Base-by-base conservation (phyloP, 371 early-diverging fungal genomes). In the Quaeritorhiza haematococci region DNA sequence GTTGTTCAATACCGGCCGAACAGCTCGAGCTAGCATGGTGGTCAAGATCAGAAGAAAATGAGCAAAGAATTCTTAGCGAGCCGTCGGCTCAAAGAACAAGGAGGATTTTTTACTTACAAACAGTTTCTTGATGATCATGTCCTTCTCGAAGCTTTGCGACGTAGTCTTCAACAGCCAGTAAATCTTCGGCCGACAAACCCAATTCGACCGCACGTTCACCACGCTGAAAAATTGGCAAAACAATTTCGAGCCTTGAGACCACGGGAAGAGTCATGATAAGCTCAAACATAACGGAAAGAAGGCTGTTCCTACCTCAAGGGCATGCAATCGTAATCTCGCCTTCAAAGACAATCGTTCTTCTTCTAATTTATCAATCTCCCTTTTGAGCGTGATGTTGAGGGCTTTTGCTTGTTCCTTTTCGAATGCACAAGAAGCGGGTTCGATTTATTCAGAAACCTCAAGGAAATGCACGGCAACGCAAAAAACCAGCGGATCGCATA, bases 291-390 rank as follows among this genome's bases (percentile, higher is more conserved):
- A n/a, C n/a, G n/a, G n/a, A n/a, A n/a, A n/a, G n/a, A 3, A 5
- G 8, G 45, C 7, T 19, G 45, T 19, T 30, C 28, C 23, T 43
- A 64, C 59, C 35, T 70, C 73, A n/a, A 79, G 38, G 1, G 78
- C 80, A 30, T 65, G 66, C 15, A 71, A 27, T 8, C 80, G 56
- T 24, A 76, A 52, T 19, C 55, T 24, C 1, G 60, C 38, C 62
- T 79, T 79, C 21, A 78, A 50, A 35, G 63, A 54, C 6, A 79
- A 19, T 27, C 80, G 50, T 59, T 79, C 80, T 21, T 74, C 66
- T 50, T 79, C 80, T 35, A 79, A 55, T 27, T 38, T 10, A 17
- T 77, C 73, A 24, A 79, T 62, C 56, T 79, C 80, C n/a, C 58
- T 46, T 27, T 62, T 61, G 2, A 79, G 59, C 8, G 59, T 35